phyloP scores from a whole-genome alignment of 345 rosid species.

The Atalantia buxifolia region DNA sequence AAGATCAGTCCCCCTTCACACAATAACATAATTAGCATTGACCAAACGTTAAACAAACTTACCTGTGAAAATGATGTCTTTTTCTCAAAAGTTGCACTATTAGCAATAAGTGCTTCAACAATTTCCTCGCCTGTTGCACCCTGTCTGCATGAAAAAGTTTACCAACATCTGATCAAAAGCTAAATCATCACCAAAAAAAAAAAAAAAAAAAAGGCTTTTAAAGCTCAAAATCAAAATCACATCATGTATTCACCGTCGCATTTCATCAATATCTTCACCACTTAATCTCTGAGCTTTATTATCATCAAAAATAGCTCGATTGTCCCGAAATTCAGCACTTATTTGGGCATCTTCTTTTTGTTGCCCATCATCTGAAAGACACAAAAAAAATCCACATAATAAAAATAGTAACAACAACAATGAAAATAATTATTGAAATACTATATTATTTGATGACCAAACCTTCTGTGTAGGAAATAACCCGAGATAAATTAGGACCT shows the following conservation, averaged over 20 bases:
- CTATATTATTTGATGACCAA: neutral
- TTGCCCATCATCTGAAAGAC: constrained; percentile 28
- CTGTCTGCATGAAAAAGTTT: constrained; percentile 45
- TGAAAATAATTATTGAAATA: too few relatives aligned
- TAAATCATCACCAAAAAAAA: neutral
- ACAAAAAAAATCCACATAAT: neutral
- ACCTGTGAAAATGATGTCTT: constrained; percentile 83
- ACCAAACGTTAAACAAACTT: neutral
- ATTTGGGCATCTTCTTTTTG: constrained; percentile 36
- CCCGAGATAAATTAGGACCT: constrained; percentile 52
- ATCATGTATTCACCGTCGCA: constrained; percentile 50
- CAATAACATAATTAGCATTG: neutral
- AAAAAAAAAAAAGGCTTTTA: neutral
- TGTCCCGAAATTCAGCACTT: constrained; percentile 57
- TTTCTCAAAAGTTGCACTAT: constrained; percentile 86
- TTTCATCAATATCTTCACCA: constrained; percentile 77
- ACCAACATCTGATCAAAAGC: neutral
- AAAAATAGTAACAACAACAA: neutral
- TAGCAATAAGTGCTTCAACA: constrained; percentile 87
- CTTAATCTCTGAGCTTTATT: constrained; percentile 78
- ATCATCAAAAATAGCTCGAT: constrained; percentile 70
- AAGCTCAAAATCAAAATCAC: neutral
- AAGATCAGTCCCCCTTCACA: constrained; percentile 3
- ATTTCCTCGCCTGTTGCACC: constrained; percentile 89
- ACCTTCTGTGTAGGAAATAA: constrained; percentile 55